Evolutionary conservation across 768 basidiomycete genomes (phyloP).

Genomic region (Clavaria fumosa): DNA sequence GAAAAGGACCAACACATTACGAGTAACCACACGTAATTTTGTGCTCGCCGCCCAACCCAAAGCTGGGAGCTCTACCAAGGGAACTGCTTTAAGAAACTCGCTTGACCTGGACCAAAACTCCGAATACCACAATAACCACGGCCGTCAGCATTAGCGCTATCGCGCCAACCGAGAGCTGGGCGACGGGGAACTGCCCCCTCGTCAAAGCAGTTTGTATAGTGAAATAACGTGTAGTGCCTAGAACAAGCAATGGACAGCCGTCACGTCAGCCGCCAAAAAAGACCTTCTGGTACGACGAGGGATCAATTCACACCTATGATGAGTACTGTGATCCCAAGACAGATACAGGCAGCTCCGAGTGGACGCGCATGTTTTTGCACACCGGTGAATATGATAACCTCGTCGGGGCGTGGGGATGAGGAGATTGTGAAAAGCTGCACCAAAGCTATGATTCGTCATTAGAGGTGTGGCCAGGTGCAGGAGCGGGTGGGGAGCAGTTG

Average conservation of each 20-base stretch:
- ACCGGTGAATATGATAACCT: background rate
- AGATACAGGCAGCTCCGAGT: slow-evolving; percentile 26
- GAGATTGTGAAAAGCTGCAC: slow-evolving; percentile 33
- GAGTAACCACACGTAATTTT: too few relatives aligned
- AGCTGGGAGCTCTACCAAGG: too few relatives aligned
- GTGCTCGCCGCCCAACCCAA: too few relatives aligned
- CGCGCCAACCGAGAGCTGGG: slow-evolving; percentile 18
- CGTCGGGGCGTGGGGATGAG: slow-evolving; percentile 5
- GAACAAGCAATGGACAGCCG: background rate
- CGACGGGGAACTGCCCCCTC: slow-evolving; percentile 25
- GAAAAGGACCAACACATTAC: too few relatives aligned
- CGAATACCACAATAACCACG: slow-evolving; percentile 23
- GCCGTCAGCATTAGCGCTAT: slow-evolving; percentile 18
- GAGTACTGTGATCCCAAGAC: slow-evolving; percentile 22
- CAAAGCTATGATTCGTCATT: too few relatives aligned
- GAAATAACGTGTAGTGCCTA: slow-evolving; percentile 15
- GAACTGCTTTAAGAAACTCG: too few relatives aligned
- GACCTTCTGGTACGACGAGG: too few relatives aligned
- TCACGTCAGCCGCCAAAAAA: background rate
- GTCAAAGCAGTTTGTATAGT: slow-evolving; percentile 21
- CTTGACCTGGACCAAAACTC: slow-evolving; percentile 16
- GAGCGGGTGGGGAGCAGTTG: too few relatives aligned
- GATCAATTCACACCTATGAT: slow-evolving; percentile 11
- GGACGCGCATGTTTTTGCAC: slow-evolving; percentile 21
- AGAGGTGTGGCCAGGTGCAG: too few relatives aligned